Percentiles rank a stretch among this genome's conserved stretches.
phyloP scores from a whole-genome alignment of 257 asterid species.

The Gentiana macrophylla region DNA sequence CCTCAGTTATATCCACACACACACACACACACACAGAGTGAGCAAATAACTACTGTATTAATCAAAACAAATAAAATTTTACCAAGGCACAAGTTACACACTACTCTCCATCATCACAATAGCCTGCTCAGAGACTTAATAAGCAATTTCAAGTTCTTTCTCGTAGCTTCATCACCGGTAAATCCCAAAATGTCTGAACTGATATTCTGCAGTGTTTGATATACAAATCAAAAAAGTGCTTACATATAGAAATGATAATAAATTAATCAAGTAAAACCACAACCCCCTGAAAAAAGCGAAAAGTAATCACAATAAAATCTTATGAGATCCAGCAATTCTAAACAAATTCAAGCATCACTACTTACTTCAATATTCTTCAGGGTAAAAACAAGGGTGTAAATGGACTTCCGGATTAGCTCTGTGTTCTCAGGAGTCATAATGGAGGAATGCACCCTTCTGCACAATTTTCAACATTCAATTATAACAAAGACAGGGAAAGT shows the following conservation, averaged over 20 bases:
- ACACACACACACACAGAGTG: background rate
- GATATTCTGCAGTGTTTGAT: conserved; percentile 49
- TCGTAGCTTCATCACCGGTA: conserved; percentile 89
- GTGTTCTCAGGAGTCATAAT: conserved; percentile 89
- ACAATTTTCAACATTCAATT: conserved; percentile 7
- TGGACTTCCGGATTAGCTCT: conserved; percentile 74
- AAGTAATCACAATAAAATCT: background rate
- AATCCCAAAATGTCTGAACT: conserved; percentile 82
- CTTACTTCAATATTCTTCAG: conserved; percentile 85
- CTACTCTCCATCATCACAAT: conserved; percentile 24
- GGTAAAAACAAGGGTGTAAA: conserved; percentile 78
- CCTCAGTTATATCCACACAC: background rate
- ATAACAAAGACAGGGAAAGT: background rate
- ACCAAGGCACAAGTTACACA: background rate
- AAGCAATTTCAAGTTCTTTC: conserved; percentile 71
- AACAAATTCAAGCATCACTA: conserved; percentile 2
- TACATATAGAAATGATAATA: background rate
- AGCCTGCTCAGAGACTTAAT: conserved; percentile 89
- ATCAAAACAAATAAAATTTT: background rate
- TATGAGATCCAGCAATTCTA: conserved; percentile 4
- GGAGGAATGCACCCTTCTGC: conserved; percentile 73
- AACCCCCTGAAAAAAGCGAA: too few relatives aligned
- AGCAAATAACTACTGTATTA: background rate
- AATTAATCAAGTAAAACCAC: background rate
- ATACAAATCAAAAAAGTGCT: conserved; percentile 2